Base-by-base conservation (phyloP, 2,329 filamentous ascomycete species). In the Sphaerulina populicola region DNA sequence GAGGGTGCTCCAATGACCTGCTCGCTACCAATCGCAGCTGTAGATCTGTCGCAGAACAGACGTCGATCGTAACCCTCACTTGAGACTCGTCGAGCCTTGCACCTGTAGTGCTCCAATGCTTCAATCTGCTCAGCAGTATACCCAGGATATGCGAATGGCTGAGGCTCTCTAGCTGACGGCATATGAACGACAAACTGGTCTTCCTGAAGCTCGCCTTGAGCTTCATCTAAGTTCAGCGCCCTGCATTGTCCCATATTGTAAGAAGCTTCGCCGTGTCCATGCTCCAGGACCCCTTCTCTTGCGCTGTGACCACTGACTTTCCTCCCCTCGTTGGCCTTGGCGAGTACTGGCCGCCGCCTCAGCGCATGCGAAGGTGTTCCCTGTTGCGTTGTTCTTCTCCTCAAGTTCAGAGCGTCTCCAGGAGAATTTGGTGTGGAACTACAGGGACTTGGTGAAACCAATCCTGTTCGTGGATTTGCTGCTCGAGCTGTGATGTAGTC, bases 401-500 rank as follows among this genome's bases (percentile, higher is more conserved):
- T 54, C 15, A 61, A 39, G 48, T 57, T 59, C 40, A 66, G 54
- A 39, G 65, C 65, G 40, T 62, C 65, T 8, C 57, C 64, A 10
- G 65, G 63, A 39, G 60, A 57, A 27, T 58, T 57, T 14, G 63
- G 62, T 7, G 62, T 66, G 12, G 31, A 35, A 35, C 31, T 35
- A 11, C 54, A 52, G 9, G 64, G 51, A 39, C 63, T 65, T 11
- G 66, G 66, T 18, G 63, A 66, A 38, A 68, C 63, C 4, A 65
- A 48, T 6, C 66, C 65, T 11, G 66, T 68, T 14, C 60, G 47
- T 8, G 65, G 66, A 39, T 68, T 68, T 3, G 66, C 64, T 15
- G 56, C 63, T 45, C 66, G 55, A 27, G 62, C 66, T 14, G 65
- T 68, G 38, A 68, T 53, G 50, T 68, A 68, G 54, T 68, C 66